Percentiles rank a stretch among this genome's conserved stretches.
These are phyloP conservation scores for Barnettozyma hawaiiensis DNA, from an alignment of 1,139 yeast genomes.

Conservation along the genomic window DNA sequence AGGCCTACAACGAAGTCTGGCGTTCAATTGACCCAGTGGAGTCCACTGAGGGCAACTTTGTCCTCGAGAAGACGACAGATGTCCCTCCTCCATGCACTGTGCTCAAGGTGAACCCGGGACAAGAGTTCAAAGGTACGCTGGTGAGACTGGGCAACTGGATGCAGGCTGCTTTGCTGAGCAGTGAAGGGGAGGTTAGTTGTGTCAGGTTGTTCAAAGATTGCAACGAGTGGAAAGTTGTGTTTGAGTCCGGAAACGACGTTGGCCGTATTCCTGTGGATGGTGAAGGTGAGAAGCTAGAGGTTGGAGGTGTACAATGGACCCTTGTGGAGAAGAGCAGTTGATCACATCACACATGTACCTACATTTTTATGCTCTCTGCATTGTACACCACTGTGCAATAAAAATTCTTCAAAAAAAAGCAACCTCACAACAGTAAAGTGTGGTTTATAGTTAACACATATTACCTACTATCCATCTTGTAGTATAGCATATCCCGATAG, in stretches of 20 bases:
- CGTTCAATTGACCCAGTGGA: constrained; percentile 41
- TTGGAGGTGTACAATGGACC: constrained; percentile 16
- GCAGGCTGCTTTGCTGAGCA: constrained; percentile 22
- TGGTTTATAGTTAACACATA: no score
- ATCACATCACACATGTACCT: no score
- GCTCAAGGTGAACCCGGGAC: constrained; percentile 10
- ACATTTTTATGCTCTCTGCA: no score
- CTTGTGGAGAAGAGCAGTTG: constrained; percentile 15
- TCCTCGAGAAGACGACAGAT: constrained; percentile 13
- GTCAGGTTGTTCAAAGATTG: constrained; percentile 13
- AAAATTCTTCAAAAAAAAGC: no score
- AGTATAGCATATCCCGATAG: no score
- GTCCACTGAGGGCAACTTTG: constrained; percentile 33
- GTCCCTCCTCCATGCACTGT: constrained; percentile 10
- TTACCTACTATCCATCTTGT: no score
- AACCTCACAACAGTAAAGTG: no score
- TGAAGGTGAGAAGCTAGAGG: constrained; percentile 9
- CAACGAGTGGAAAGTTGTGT: constrained; percentile 13
- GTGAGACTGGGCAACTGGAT: constrained; percentile 22
- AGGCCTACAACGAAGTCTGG: constrained; percentile 54
- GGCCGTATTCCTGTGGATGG: constrained; percentile 18
- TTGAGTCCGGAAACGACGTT: constrained; percentile 18
- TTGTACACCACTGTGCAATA: no score
- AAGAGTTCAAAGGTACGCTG: constrained; percentile 18
- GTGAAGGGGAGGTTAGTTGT: constrained; percentile 13